A percentile compares a stretch with the other conserved stretches of the same genome.
phyloP scores from a whole-genome alignment of 2,329 filamentous ascomycete genomes.

The Calonectria pteridis region DNA sequence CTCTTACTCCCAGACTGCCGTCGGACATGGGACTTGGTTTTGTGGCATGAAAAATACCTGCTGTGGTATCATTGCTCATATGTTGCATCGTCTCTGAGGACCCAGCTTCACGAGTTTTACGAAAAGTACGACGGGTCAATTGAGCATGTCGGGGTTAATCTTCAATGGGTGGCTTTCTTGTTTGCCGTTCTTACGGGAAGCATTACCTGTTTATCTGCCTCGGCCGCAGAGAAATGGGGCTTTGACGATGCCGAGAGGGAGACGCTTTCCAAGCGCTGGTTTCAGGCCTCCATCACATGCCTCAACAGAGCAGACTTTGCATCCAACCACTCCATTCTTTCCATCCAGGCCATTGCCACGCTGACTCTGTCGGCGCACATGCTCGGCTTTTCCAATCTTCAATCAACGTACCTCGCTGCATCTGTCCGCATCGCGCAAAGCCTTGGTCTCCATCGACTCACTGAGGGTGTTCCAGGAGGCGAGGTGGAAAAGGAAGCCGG shows the following conservation, averaged over 20 bases:
- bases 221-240: background rate
- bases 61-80: conserved; percentile 4
- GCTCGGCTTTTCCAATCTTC: background rate
- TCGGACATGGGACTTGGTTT: background rate
- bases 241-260: background rate
- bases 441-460: background rate
- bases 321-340: background rate
- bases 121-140: background rate
- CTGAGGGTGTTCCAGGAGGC: background rate
- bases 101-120: background rate
- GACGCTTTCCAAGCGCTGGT: background rate
- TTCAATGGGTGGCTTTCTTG: background rate
- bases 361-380: background rate
- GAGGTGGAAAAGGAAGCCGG: background rate
- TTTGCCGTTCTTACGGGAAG: background rate
- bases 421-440: background rate
- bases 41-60: background rate
- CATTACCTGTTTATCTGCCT: background rate
- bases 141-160: background rate
- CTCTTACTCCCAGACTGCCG: background rate
- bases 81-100: background rate
- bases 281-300: background rate
- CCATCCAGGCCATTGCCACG: background rate
- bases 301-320: background rate
- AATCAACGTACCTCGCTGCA: background rate